Evolutionary conservation across 169 alveolate genomes (phyloP).

Genomic region (Babesia gibsoni): DNA sequence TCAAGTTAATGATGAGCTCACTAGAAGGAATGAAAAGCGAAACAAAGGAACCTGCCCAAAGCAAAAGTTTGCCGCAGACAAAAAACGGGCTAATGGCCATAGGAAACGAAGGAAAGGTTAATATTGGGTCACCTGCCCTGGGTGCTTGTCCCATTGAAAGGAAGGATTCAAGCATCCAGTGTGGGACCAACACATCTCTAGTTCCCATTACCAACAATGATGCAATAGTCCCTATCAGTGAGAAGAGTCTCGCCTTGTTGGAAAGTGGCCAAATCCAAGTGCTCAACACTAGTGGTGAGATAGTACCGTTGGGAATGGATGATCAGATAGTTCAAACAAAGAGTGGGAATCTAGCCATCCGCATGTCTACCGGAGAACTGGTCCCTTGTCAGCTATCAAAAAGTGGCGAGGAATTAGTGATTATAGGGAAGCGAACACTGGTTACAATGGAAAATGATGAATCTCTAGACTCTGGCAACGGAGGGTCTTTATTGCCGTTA

Average conservation of each 20-base stretch:
- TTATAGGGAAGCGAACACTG: too few species aligned
- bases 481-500: too few species aligned
- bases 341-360: not conserved
- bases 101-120: not conserved
- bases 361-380: not conserved
- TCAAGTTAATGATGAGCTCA: constrained; percentile 20
- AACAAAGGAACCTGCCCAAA: not conserved
- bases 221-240: too few species aligned
- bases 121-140: not conserved
- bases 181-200: too few species aligned
- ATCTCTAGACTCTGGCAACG: too few species aligned
- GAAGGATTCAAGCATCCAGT: not conserved
- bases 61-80: not conserved
- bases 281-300: not conserved
- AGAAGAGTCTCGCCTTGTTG: not conserved
- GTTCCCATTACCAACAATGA: not conserved
- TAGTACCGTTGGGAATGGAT: too few species aligned
- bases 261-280: not conserved
- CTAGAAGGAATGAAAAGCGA: constrained; percentile 3
- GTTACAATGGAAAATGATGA: too few species aligned
- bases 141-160: not conserved
- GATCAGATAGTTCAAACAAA: too few species aligned
- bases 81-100: not conserved
- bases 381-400: not conserved
- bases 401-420: not conserved